Conservation (phyloP, 306 rosid species). For the Fragaria vesca region DNA sequence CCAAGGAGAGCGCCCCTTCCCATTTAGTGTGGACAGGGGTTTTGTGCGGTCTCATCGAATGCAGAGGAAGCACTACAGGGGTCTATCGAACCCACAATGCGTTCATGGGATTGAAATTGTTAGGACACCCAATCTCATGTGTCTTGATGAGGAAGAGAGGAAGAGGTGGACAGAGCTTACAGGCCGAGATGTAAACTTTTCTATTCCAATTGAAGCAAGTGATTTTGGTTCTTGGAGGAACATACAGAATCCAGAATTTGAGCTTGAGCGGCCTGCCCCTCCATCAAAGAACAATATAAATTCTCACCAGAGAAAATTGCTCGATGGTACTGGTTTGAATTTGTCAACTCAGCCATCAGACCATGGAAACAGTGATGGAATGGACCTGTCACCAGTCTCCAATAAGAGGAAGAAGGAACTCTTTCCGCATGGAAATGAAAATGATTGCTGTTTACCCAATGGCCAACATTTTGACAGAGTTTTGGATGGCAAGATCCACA, state of each 20-base stretch:
- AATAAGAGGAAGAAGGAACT: constrained; percentile 56
- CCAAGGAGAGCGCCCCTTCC: constrained; percentile 60
- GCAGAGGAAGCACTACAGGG: constrained; percentile 71
- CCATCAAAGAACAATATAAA: constrained; percentile 36
- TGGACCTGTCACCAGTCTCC: constrained; percentile 38
- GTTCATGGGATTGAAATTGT: constrained; percentile 64
- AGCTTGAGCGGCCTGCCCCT: constrained; percentile 48
- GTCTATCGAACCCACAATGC: constrained; percentile 64
- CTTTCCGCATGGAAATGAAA: constrained; percentile 40
- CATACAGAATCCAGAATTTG: constrained; percentile 47
- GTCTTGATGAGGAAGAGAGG: constrained; percentile 50
- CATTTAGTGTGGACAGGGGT: constrained; percentile 56
- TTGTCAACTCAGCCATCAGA: constrained; percentile 49
- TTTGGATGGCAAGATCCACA: constrained; percentile 37
- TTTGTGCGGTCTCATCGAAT: constrained; percentile 65
- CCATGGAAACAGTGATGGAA: constrained; percentile 38
- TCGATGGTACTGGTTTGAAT: constrained; percentile 54
- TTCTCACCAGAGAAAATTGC: constrained; percentile 45
- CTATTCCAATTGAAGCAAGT: constrained; percentile 54
- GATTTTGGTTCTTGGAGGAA: constrained; percentile 63
- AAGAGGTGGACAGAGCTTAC: constrained; percentile 65
- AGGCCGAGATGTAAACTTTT: constrained; percentile 57
- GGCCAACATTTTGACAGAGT: constrained; percentile 36
- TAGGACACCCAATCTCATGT: constrained; percentile 48
- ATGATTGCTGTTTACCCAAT: constrained; percentile 40